Evolutionary conservation across 352 stramenopile species (phyloP), one percentile per base, ranked within the genome.

Genomic region (Phytophthora ramorum): DNA sequence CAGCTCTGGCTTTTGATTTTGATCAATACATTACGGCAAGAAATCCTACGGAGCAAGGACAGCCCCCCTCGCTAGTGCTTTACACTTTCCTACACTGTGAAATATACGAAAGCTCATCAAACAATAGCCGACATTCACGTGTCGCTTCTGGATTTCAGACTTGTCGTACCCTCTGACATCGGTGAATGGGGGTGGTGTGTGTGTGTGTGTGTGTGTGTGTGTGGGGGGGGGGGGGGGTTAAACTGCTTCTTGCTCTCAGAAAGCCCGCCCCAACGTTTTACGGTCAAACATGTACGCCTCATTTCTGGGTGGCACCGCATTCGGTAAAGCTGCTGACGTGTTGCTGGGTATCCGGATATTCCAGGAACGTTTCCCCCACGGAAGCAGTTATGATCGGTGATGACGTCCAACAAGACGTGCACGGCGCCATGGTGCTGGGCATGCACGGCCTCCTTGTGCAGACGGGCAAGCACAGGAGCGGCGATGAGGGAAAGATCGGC

Each of bases 371-470:
- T 24, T 32, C 12, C 2, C 35, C 66, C 1, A 54, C 61, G 14
- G 63, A 87, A 7, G 70, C 71, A 2, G 78, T 80, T 16, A 90
- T 89, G 79, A 81, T 90, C 28, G 77, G 81, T 2, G 77, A 90
- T 57, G 79, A 90, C 20, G 57, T 90, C 7, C 65, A 58, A 1
- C 76, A 87, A 58, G 81, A 90, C 45, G 74, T 86, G 1, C 52
- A 64, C 13, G 76, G 79, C 16, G 77, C 81, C n/a, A 66, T 78
- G 46, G 67, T 55, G 10, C 40, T 87, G 16, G 79, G 78, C 6
- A 84, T 89, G 75, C 71, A 49, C 7, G 60, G 57, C 0, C 64
- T 79, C 41, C 71, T 90, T 8, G 73, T 90, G 19, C 69, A 73
- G 12, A 90, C 79, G 3, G 79, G 81, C 32, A 83, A 87, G 47